Evolutionary conservation across 2,329 filamentous ascomycete genomes (phyloP).

Genomic region (Fusarium sp.): DNA sequence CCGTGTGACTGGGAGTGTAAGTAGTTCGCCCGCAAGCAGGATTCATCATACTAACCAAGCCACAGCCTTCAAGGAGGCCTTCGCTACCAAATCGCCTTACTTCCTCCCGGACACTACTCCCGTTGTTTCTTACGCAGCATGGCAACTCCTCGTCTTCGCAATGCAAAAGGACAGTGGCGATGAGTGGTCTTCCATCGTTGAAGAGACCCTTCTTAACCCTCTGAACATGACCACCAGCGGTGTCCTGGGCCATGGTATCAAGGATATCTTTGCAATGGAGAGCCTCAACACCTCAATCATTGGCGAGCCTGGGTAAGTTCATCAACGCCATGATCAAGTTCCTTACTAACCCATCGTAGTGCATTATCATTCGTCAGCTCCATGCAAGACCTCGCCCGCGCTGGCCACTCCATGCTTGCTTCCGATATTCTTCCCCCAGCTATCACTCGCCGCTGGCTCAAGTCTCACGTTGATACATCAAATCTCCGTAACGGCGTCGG

Average conservation of each 20-base stretch:
- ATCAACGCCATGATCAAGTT: accelerated
- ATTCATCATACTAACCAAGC: accelerated
- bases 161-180: conserved; percentile 10
- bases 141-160: conserved; percentile 36
- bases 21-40: accelerated
- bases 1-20: conserved; percentile 26
- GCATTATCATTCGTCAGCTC: conserved; percentile 39
- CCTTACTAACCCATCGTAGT: background rate
- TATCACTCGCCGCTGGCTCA: conserved; percentile 50
- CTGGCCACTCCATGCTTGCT: conserved; percentile 33
- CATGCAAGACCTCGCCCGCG: conserved; percentile 35
- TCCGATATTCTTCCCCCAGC: conserved; percentile 39
- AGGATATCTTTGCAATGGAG: conserved; percentile 17
- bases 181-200: conserved; percentile 10
- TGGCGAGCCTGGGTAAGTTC: conserved; percentile 32
- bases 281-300: conserved; percentile 15
- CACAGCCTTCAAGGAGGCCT: conserved; percentile 13
- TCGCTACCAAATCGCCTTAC: conserved; percentile 24
- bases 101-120: conserved; percentile 40
- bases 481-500: conserved; percentile 52
- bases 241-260: background rate
- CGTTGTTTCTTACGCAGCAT: conserved; percentile 38
- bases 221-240: conserved; percentile 27
- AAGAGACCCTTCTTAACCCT: background rate
- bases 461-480: conserved; percentile 46